Evolutionary conservation across 352 stramenopile genomes (phyloP).

Genomic region (Phytopythium oedochilum): DNA sequence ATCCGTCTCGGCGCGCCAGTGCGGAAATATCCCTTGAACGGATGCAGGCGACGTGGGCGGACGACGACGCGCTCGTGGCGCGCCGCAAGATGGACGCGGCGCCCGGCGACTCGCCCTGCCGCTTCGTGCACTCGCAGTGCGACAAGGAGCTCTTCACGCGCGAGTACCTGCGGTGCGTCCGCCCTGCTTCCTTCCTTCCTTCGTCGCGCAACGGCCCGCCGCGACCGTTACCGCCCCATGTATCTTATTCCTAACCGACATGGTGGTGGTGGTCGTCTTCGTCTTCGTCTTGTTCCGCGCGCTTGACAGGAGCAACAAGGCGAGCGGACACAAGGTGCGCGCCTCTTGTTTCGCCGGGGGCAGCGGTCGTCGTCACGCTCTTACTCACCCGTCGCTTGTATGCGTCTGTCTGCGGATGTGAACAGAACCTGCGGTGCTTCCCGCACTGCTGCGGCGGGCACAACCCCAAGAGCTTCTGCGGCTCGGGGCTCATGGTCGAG

Average conservation of each 20-base stretch:
- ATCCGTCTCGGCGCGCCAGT: too few species aligned
- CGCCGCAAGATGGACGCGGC: background rate
- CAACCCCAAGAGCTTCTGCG: constrained; percentile 85
- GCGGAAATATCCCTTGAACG: too few species aligned
- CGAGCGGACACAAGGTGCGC: constrained; percentile 68
- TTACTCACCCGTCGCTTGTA: background rate
- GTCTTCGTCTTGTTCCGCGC: background rate
- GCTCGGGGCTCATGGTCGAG: constrained; percentile 73
- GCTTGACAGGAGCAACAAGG: constrained; percentile 84
- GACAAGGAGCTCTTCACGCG: constrained; percentile 68
- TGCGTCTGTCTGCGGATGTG: background rate
- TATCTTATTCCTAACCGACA: background rate
- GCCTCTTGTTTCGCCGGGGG: constrained; percentile 1
- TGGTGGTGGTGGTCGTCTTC: constrained; percentile 2
- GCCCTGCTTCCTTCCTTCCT: background rate
- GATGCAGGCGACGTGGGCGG: background rate
- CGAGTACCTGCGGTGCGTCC: constrained; percentile 63
- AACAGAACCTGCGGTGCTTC: constrained; percentile 74
- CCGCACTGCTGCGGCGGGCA: constrained; percentile 79
- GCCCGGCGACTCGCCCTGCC: constrained; percentile 9
- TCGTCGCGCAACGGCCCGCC: too few species aligned
- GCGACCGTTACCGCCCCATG: background rate
- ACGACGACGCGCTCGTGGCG: background rate
- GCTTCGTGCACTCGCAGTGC: constrained; percentile 69
- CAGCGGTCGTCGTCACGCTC: background rate